phyloP scores from a whole-genome alignment of 2,329 filamentous ascomycete species.

The Aspergillus tubingensis region DNA sequence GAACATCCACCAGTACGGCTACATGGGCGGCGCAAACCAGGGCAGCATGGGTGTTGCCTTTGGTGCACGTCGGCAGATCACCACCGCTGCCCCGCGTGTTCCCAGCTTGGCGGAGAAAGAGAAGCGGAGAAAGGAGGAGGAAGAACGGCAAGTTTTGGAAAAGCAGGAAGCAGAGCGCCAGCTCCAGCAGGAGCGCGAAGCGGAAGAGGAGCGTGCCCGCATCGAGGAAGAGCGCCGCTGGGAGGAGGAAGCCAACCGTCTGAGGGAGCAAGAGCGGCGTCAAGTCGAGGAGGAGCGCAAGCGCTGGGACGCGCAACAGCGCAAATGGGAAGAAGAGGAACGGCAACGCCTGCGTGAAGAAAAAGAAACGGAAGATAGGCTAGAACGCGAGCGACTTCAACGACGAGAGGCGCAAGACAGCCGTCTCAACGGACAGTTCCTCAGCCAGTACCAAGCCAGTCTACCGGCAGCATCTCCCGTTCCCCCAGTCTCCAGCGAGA shows the following conservation, averaged over 20 bases:
- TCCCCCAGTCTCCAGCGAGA: conserved; percentile 46
- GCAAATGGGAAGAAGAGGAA: conserved; percentile 75
- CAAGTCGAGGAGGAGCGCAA: conserved; percentile 50
- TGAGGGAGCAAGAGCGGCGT: conserved; percentile 54
- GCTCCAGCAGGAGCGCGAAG: conserved; percentile 51
- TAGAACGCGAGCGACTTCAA: conserved; percentile 67
- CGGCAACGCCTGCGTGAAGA: conserved; percentile 72
- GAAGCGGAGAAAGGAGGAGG: conserved; percentile 62
- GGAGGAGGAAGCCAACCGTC: conserved; percentile 48
- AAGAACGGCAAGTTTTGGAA: conserved; percentile 52
- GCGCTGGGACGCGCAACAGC: conserved; percentile 56
- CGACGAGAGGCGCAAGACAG: conserved; percentile 64
- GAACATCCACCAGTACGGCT: conserved; percentile 98
- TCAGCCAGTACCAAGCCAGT: conserved; percentile 82
- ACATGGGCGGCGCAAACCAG: conserved; percentile 96
- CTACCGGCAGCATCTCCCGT: conserved; percentile 48
- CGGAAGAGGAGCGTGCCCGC: conserved; percentile 49
- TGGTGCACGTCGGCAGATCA: conserved; percentile 89
- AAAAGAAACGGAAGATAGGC: conserved; percentile 66
- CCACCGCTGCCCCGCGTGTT: conserved; percentile 74
- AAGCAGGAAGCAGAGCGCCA: conserved; percentile 57
- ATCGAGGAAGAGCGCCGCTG: conserved; percentile 50
- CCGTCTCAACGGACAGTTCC: conserved; percentile 76
- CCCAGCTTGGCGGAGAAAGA: conserved; percentile 85
- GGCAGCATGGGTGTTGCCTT: conserved; percentile 93